Evolutionary conservation across 176 grass and related monocot species (phyloP).

Genomic region (Puya raimondii): DNA sequence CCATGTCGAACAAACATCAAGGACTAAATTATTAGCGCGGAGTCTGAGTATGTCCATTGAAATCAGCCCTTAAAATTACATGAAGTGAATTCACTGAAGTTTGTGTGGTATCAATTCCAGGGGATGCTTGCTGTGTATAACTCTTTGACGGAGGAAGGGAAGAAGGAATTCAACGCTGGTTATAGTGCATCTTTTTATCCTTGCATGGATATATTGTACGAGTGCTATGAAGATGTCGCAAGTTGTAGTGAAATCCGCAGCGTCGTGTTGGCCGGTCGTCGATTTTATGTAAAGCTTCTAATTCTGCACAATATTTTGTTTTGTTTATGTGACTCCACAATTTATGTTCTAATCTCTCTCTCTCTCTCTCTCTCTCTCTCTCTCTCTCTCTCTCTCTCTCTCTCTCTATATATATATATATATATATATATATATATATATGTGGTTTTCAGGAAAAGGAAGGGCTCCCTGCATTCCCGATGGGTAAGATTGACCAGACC

Average conservation of each 20-base stretch:
- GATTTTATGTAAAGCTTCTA: constrained; percentile 51
- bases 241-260: constrained; percentile 68
- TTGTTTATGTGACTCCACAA: too few relatives aligned
- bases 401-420: too few relatives aligned
- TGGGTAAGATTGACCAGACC: constrained; percentile 82
- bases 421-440: too few relatives aligned
- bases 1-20: too few relatives aligned
- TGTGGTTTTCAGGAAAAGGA: constrained; percentile 54
- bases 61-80: not conserved
- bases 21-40: too few relatives aligned
- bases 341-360: not conserved
- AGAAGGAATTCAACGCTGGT: constrained; percentile 57
- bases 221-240: constrained; percentile 71
- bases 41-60: too few relatives aligned
- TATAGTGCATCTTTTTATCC: constrained; percentile 71
- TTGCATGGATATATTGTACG: constrained; percentile 76
- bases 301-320: not conserved
- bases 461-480: constrained; percentile 70
- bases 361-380: not conserved
- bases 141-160: constrained; percentile 48
- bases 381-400: not conserved
- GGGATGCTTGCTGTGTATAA: constrained; percentile 73
- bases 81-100: not conserved
- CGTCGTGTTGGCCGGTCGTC: constrained; percentile 61
- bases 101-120: constrained; percentile 7